These are phyloP conservation scores for Paraphaeosphaeria sporulosa DNA, from an alignment of 2,329 filamentous ascomycete species.

Conservation along the genomic window DNA sequence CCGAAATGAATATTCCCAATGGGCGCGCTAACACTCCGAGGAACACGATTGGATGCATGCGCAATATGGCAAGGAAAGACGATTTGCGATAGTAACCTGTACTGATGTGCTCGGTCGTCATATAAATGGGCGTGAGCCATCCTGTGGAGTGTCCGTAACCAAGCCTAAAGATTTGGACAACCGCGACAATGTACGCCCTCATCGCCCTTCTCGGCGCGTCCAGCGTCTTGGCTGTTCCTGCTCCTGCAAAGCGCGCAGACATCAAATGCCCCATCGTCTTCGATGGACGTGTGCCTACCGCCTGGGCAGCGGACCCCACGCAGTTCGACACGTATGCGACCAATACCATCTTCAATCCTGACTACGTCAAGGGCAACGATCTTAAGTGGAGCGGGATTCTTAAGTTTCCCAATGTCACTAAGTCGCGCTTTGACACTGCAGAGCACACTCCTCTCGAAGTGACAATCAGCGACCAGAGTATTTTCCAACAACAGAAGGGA, in stretches of 20 bases:
- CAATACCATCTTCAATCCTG: constrained; percentile 58
- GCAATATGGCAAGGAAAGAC: constrained; percentile 19
- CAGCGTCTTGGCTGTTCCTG: constrained; percentile 35
- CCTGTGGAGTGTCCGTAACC: not conserved
- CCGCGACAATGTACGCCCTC: constrained; percentile 33
- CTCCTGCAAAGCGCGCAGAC: constrained; percentile 21
- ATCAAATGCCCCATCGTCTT: constrained; percentile 48
- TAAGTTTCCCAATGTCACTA: constrained; percentile 53
- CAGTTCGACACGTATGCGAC: constrained; percentile 43
- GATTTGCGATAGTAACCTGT: not conserved
- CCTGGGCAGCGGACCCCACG: constrained; percentile 30
- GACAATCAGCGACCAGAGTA: constrained; percentile 65
- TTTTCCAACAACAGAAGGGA: constrained; percentile 66
- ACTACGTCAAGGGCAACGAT: constrained; percentile 62
- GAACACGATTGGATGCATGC: constrained; percentile 12
- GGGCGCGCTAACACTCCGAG: constrained; percentile 24
- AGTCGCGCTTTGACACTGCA: constrained; percentile 57
- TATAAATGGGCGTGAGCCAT: constrained; percentile 24
- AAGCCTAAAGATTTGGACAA: not conserved
- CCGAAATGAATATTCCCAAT: constrained; percentile 23
- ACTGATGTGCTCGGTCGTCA: not conserved
- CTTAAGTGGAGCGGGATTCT: constrained; percentile 62
- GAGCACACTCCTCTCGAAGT: constrained; percentile 60
- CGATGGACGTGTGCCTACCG: constrained; percentile 44
- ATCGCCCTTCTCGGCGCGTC: constrained; percentile 32